Evolutionary conservation across 176 grass and related monocot genomes (phyloP), one percentile per base, ranked within the genome.

Genomic region (Eragrostis curvula): DNA sequence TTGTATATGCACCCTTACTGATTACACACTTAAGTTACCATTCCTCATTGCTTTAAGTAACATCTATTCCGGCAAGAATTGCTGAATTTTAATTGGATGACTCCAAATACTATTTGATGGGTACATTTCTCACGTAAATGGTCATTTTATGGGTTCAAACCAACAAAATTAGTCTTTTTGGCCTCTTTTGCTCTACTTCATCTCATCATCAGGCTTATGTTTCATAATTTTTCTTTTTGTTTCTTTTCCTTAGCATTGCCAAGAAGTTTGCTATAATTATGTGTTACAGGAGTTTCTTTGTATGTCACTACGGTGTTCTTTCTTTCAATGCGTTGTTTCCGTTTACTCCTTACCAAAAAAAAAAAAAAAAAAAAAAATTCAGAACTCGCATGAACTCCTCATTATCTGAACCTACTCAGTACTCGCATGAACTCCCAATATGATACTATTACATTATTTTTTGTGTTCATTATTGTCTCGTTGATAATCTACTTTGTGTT

Each of bases 211-310:
- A n/a, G 57, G 24, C 23, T 27, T 63, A 11, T 15, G 5, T 18
- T 29, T n/a, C 81, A 84, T 45, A 43, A 75, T 84, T 67, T 56
- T 8, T 20, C 58, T 70, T 39, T 75, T 42, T 18, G 27, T 9
- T 85, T 67, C 68, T 62, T 71, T 14, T 77, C 62, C 47, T 23
- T 56, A 68, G 23, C 41, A 59, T 21, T 58, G 4, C 29, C 6
- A 79, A 12, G 10, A 63, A 59, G 23, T 79, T 72, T 16, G 30
- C 23, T 8, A 79, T 79, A 80, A 73, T 77, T 57, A 48, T 73
- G 20, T 18, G 3, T 18, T 73, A 55, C 12, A 28, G 59, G 43
- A 42, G 30, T 65, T 77, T 40, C 7, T 53, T 79, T 71, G 57
- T 24, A 12, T 36, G 55, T 65, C 13, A 74, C 44, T 45, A 64